Conservation (phyloP, 495 filamentous ascomycete species). For the Bacidia gigantensis region DNA sequence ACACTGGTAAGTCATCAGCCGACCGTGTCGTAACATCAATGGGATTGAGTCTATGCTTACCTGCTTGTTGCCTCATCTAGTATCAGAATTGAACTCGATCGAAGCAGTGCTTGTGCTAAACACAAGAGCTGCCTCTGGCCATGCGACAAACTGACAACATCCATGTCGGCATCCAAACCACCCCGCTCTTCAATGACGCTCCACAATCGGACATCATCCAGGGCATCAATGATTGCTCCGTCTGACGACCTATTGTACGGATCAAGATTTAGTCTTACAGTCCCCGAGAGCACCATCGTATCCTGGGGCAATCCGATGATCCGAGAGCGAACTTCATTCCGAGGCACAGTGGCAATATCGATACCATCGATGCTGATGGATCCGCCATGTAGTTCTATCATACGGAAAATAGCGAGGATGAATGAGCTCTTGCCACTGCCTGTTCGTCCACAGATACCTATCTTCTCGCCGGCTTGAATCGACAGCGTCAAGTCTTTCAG, state of each 20-base stretch:
- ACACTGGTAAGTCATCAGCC: conserved; percentile 24
- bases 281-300: conserved; percentile 38
- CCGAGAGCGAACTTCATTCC: conserved; percentile 32
- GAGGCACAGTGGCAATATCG: conserved; percentile 33
- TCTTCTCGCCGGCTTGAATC: conserved; percentile 42
- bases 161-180: conserved; percentile 37
- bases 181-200: conserved; percentile 35
- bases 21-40: neutral
- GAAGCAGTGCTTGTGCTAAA: conserved; percentile 46
- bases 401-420: conserved; percentile 39
- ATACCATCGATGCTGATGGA: conserved; percentile 35
- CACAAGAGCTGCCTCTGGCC: conserved; percentile 54
- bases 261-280: conserved; percentile 34
- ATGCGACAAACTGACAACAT: conserved; percentile 37
- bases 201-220: conserved; percentile 37
- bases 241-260: conserved; percentile 22
- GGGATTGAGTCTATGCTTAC: conserved; percentile 20
- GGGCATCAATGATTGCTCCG: conserved; percentile 30
- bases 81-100: conserved; percentile 32
- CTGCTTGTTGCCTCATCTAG: conserved; percentile 41
- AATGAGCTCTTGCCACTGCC: conserved; percentile 36
- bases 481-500: conserved; percentile 37
- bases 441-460: conserved; percentile 31
- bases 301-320: conserved; percentile 44
- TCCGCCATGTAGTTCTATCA: conserved; percentile 32